Base-by-base conservation (phyloP, 148 eudicot genomes). In the Nyssa sinensis region DNA sequence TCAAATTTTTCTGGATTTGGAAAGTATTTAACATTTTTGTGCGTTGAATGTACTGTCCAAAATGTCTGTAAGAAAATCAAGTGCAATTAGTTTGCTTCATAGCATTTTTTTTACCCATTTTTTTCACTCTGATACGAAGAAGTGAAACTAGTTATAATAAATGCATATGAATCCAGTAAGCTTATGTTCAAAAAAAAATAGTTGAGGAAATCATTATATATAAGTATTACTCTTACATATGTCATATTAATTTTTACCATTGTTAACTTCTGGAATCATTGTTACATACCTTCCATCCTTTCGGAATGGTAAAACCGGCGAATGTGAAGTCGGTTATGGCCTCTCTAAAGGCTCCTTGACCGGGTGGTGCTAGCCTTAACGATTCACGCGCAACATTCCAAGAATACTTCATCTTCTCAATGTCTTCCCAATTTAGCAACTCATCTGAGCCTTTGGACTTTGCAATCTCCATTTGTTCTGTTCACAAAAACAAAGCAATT, bases 1-100 rank as follows among this genome's bases (percentile, higher is more conserved):
- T 81, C 80, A 2, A 81, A 81, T n/a, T 76, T 81, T 76, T 76
- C 83, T 2, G 83, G 83, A 7, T 80, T 66, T 2, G 71, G 62
- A 37, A 80, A 80, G 75, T 65, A 80, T 21, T 70, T 75, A 2
- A 77, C 74, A 44, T 72, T 72, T 68, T 60, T 81, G 66, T 72
- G 83, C 1, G 77, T 62, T 51, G 71, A 23, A 47, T 67, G 53
- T 0, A 76, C 77, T 16, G 69, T 62, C 80, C 73, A 73, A 41
- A 69, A 76, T 30, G 72, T 65, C 72, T 77, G 66, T 66, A 67
- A 41, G 21, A 37, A 37, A 47, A 47, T 47, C 53, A 2, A 47
- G 14, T 3, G 17, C 10, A 47, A 13, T 47, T 4, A 47, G 53
- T 11, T 47, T 3, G 14, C 53, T 47, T 47, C 14, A 47, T 47